Evolutionary conservation across 441 rosid genomes (phyloP).

Genomic region (Bruguiera hainesii): DNA sequence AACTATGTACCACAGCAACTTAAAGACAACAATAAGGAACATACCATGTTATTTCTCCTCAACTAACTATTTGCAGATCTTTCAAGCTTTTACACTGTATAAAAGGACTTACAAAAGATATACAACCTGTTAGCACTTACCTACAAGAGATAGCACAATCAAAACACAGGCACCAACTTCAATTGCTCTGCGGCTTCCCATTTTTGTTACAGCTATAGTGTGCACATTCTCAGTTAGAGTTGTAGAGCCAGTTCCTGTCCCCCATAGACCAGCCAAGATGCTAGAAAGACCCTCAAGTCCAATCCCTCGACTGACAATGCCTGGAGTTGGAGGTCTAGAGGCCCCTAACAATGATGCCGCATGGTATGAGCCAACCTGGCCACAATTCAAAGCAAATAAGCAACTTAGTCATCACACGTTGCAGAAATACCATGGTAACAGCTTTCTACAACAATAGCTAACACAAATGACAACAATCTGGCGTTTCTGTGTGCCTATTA

Average conservation of each 20-base stretch:
- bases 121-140: conserved; percentile 41
- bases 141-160: conserved; percentile 75
- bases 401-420: background rate
- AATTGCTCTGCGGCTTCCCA: conserved; percentile 95
- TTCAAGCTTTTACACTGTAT: too few relatives aligned
- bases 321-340: conserved; percentile 87
- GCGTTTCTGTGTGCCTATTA: background rate
- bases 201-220: conserved; percentile 93
- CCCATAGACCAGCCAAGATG: conserved; percentile 96
- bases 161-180: conserved; percentile 79
- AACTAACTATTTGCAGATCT: too few relatives aligned
- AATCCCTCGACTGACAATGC: conserved; percentile 83
- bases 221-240: conserved; percentile 95
- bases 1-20: background rate
- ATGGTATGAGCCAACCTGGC: conserved; percentile 92
- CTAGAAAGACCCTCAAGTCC: conserved; percentile 94
- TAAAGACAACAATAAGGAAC: background rate
- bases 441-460: background rate
- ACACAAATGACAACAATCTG: background rate
- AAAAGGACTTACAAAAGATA: too few relatives aligned
- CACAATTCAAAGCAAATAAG: conserved; percentile 18
- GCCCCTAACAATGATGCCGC: conserved; percentile 88
- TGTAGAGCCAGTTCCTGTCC: conserved; percentile 92
- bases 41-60: background rate
- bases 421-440: background rate